Evolutionary conservation across 225 moss, liverwort and hornwort genomes (phyloP).

Genomic region (Asterella californica): DNA sequence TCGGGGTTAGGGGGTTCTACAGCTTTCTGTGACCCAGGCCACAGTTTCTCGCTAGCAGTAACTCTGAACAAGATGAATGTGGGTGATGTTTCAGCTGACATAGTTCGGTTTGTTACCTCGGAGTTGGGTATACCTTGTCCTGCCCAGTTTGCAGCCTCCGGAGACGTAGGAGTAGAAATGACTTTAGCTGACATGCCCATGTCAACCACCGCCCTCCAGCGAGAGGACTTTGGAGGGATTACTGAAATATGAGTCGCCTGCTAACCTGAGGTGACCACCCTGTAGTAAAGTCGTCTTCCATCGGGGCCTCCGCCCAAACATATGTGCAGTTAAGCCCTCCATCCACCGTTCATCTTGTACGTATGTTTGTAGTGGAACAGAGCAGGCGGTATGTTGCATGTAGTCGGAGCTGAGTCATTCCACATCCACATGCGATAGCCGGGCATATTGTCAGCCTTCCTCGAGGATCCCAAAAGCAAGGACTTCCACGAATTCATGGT

Average conservation of each 20-base stretch:
- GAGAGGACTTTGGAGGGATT: slow-evolving; percentile 5
- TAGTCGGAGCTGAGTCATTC: too few relatives aligned
- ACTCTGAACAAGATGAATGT: slow-evolving; percentile 79
- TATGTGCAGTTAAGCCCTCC: too few relatives aligned
- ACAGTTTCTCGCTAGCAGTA: slow-evolving; percentile 69
- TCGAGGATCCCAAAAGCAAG: too few relatives aligned
- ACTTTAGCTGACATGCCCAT: slow-evolving; percentile 25
- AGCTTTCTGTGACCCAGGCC: slow-evolving; percentile 73
- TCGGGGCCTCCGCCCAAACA: background rate
- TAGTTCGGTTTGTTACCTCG: slow-evolving; percentile 62
- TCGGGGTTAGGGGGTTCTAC: slow-evolving; percentile 85
- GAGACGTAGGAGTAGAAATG: slow-evolving; percentile 37
- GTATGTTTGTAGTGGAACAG: too few relatives aligned
- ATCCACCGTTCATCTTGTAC: too few relatives aligned
- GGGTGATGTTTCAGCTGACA: slow-evolving; percentile 71
- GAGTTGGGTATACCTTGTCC: slow-evolving; percentile 82
- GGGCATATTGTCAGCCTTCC: too few relatives aligned
- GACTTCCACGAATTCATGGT: too few relatives aligned
- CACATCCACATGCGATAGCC: too few relatives aligned
- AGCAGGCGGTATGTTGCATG: too few relatives aligned
- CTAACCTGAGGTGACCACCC: background rate
- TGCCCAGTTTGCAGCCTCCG: slow-evolving; percentile 36
- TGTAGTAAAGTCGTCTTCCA: background rate
- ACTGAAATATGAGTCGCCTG: background rate
- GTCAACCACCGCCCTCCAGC: background rate